Percentiles rank a stretch among this genome's conserved stretches.
phyloP scores from a whole-genome alignment of 1,139 yeast species.

The Williopsis jadinii region DNA sequence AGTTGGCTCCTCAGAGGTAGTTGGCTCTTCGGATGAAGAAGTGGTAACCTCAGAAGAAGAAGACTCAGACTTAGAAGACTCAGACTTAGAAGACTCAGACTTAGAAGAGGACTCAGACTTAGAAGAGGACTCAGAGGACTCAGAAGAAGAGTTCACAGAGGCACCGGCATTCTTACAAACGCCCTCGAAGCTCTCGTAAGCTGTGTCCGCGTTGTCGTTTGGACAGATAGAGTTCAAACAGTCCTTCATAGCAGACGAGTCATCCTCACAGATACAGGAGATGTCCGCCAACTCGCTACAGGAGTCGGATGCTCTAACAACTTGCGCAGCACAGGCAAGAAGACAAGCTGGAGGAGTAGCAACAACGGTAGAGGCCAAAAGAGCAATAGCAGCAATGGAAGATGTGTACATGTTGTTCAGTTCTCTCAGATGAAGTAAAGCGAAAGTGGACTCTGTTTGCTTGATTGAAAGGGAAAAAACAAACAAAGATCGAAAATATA shows the following conservation, averaged over 20 bases:
- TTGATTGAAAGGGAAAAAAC: no score
- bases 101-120: conserved; percentile 26
- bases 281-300: conserved; percentile 57
- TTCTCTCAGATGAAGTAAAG: no score
- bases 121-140: conserved; percentile 29
- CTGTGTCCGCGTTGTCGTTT: conserved; percentile 46
- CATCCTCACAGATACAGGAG: conserved; percentile 55
- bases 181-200: conserved; percentile 47
- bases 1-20: background rate
- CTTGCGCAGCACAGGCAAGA: conserved; percentile 82
- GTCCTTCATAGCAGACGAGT: conserved; percentile 41
- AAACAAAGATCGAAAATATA: no score
- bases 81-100: conserved; percentile 26
- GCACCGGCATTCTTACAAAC: conserved; percentile 43
- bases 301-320: conserved; percentile 43
- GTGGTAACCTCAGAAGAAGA: conserved; percentile 15
- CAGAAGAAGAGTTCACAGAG: conserved; percentile 24
- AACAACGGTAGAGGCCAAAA: conserved; percentile 40
- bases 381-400: conserved; percentile 43
- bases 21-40: background rate
- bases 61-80: conserved; percentile 8
- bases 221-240: conserved; percentile 70
- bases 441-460: no score
- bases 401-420: conserved; percentile 25
- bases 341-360: conserved; percentile 90